Conservation (phyloP, 208 protist genomes). For the Acanthamoeba polyphaga region DNA sequence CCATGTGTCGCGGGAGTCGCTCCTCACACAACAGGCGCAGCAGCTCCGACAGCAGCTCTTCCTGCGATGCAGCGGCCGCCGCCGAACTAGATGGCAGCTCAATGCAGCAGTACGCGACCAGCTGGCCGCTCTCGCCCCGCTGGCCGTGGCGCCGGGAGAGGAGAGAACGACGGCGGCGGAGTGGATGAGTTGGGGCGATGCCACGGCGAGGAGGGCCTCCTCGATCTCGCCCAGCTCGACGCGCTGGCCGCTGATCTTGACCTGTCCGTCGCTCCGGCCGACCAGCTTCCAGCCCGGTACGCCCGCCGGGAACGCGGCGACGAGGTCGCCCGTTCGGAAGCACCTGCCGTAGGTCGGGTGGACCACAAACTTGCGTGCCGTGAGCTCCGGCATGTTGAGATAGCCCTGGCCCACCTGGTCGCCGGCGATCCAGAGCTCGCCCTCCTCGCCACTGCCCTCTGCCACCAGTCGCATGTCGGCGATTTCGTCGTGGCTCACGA, state of each 20-base stretch:
- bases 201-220: slow-evolving; percentile 39
- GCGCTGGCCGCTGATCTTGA: slow-evolving; percentile 67
- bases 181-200: slow-evolving; percentile 16
- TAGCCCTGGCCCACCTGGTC: slow-evolving; percentile 52
- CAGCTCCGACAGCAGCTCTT: slow-evolving; percentile 31
- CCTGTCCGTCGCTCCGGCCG: slow-evolving; percentile 52
- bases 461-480: neutral
- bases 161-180: slow-evolving; percentile 50
- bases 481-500: neutral
- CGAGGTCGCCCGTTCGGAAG: slow-evolving; percentile 71
- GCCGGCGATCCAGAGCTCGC: slow-evolving; percentile 71
- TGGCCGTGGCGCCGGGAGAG: neutral
- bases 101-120: slow-evolving; percentile 39
- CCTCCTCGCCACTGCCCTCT: slow-evolving; percentile 60
- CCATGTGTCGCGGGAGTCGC: slow-evolving; percentile 61
- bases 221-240: slow-evolving; percentile 73
- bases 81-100: neutral
- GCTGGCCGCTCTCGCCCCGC: neutral
- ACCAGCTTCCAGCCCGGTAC: slow-evolving; percentile 34
- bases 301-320: slow-evolving; percentile 10
- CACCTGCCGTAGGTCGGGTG: slow-evolving; percentile 44
- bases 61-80: neutral
- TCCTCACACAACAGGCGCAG: slow-evolving; percentile 46
- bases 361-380: neutral
- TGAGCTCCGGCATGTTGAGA: slow-evolving; percentile 61